A percentile compares a stretch with the other conserved stretches of the same genome.
Evolutionary conservation across 2,329 filamentous ascomycete genomes (phyloP).

Genomic region (Microsporum ferrugineum): DNA sequence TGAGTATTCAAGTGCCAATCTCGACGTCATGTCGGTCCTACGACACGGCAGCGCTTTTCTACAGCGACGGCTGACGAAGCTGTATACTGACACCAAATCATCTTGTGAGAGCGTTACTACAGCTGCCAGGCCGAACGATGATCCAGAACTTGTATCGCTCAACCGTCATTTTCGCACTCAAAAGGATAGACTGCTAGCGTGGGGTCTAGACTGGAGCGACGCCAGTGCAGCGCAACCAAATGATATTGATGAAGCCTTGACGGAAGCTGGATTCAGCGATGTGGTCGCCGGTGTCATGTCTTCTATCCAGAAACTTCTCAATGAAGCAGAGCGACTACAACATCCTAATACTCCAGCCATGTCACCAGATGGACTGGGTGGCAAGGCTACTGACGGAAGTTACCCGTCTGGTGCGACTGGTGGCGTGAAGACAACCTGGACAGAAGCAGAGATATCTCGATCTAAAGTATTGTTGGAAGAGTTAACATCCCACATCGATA

Average conservation of each 20-base stretch:
- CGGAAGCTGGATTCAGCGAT: constrained; percentile 51
- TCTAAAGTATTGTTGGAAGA: constrained; percentile 50
- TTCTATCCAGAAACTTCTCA: constrained; percentile 51
- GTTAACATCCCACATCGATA: constrained; percentile 52
- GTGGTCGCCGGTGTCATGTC: constrained; percentile 53
- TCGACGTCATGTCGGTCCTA: constrained; percentile 34
- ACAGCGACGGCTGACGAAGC: constrained; percentile 44
- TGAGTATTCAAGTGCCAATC: not conserved
- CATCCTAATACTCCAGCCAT: constrained; percentile 27
- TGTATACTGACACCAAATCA: constrained; percentile 54
- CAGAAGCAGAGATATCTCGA: constrained; percentile 41
- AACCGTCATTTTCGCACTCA: constrained; percentile 52
- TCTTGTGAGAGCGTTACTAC: constrained; percentile 46
- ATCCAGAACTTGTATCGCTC: constrained; percentile 45
- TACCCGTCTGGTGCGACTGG: constrained; percentile 24
- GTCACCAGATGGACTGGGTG: constrained; percentile 29
- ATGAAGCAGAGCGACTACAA: constrained; percentile 50
- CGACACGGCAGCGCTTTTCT: constrained; percentile 35
- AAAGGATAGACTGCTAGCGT: constrained; percentile 51
- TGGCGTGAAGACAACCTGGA: constrained; percentile 34
- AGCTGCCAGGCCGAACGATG: constrained; percentile 38
- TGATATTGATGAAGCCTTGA: constrained; percentile 52
- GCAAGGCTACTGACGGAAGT: constrained; percentile 28
- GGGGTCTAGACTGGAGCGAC: constrained; percentile 57
- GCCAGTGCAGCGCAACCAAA: constrained; percentile 45